Conservation (phyloP, 148 eudicot genomes). For the Silene uniflora region DNA sequence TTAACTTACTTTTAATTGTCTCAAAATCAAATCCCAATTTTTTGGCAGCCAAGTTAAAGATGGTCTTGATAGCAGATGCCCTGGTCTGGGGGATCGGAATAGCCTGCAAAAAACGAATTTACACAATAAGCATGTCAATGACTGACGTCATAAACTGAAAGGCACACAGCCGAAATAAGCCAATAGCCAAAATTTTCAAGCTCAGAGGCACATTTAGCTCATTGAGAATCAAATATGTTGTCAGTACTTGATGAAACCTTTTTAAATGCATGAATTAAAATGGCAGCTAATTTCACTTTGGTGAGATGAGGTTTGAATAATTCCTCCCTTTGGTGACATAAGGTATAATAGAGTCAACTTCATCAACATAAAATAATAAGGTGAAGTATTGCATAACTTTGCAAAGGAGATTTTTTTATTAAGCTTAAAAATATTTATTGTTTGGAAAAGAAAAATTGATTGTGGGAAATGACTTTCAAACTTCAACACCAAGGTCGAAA, state of each 20-base stretch:
- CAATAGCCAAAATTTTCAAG: background rate
- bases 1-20: slow-evolving; percentile 50
- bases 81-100: slow-evolving; percentile 73
- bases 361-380: no score
- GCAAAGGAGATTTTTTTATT: no score
- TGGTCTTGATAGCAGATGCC: slow-evolving; percentile 54
- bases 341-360: no score
- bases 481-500: no score
- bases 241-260: background rate
- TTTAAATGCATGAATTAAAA: no score
- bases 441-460: no score
- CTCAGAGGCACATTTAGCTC: background rate
- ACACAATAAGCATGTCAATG: slow-evolving; percentile 4
- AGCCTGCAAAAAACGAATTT: slow-evolving; percentile 45
- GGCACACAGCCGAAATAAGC: background rate
- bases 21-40: slow-evolving; percentile 66
- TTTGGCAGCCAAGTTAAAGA: slow-evolving; percentile 88
- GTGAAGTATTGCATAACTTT: no score
- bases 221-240: background rate
- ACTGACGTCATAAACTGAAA: background rate
- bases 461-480: no score
- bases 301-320: no score
- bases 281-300: no score
- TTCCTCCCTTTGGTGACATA: no score
- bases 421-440: no score